Evolutionary conservation across 257 asterid species (phyloP).

Genomic region (Nicotiana otophora): DNA sequence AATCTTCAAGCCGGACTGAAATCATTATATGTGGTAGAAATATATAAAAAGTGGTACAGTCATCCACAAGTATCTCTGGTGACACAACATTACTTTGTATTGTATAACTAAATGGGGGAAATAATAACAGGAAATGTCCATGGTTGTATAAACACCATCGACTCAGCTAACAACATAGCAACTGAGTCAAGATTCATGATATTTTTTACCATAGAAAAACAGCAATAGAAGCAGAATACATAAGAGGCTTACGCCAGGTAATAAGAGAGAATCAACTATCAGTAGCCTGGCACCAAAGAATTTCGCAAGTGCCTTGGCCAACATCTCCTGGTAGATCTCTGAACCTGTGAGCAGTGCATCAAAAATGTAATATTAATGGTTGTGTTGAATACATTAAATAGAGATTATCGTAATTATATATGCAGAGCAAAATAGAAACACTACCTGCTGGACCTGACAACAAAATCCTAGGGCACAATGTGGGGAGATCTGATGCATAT

Average conservation of each 20-base stretch:
- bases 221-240: slow-evolving; percentile 1
- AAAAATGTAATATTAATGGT: neutral
- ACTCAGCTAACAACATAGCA: neutral
- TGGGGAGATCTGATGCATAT: slow-evolving; percentile 59
- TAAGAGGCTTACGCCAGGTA: slow-evolving; percentile 68
- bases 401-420: neutral
- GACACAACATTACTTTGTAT: neutral
- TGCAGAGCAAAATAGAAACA: slow-evolving; percentile 7
- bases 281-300: slow-evolving; percentile 58
- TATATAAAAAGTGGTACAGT: neutral
- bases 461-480: slow-evolving; percentile 70
- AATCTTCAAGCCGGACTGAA: neutral
- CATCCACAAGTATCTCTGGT: neutral
- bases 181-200: neutral
- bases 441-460: slow-evolving; percentile 89
- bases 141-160: neutral
- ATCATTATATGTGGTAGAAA: neutral
- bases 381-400: slow-evolving; percentile 18
- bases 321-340: slow-evolving; percentile 80
- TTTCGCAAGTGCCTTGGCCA: slow-evolving; percentile 74
- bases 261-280: slow-evolving; percentile 54
- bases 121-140: neutral
- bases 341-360: slow-evolving; percentile 45
- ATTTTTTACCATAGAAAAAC: slow-evolving; percentile 3
- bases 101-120: neutral